Conservation (phyloP, 257 asterid genomes). For the Solanum commersonii region DNA sequence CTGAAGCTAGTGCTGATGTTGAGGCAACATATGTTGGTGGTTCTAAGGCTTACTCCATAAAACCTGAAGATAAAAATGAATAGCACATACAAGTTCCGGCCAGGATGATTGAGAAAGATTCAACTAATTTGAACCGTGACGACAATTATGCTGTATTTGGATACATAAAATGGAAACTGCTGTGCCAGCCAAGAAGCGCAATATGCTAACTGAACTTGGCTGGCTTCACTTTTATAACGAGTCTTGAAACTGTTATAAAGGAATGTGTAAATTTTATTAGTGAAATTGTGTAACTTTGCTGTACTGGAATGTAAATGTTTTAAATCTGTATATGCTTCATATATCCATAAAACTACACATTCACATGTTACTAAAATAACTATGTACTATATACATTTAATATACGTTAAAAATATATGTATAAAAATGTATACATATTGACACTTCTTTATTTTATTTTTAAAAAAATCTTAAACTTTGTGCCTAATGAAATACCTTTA, state of each 20-base stretch:
- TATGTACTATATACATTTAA: not conserved
- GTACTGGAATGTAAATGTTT: not conserved
- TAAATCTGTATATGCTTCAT: not conserved
- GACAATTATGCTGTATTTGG: not conserved
- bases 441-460: too few species aligned
- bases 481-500: too few species aligned
- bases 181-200: not conserved
- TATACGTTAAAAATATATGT: too few species aligned
- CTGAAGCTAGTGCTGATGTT: slow-evolving; percentile 38
- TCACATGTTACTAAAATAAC: not conserved
- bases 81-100: not conserved
- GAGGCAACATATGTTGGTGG: slow-evolving; percentile 88
- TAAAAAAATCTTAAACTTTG: too few species aligned
- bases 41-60: slow-evolving; percentile 36
- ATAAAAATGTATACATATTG: too few species aligned
- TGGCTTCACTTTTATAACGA: not conserved
- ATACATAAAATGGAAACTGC: not conserved
- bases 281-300: not conserved
- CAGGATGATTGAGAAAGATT: too few species aligned
- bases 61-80: not conserved
- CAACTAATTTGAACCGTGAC: too few species aligned
- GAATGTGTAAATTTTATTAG: not conserved
- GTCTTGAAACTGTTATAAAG: not conserved
- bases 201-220: not conserved
- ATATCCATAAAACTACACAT: not conserved